Evolutionary conservation across 129 eudicot species (phyloP), one percentile per base, ranked within the genome.

Genomic region (Arctium lappa): DNA sequence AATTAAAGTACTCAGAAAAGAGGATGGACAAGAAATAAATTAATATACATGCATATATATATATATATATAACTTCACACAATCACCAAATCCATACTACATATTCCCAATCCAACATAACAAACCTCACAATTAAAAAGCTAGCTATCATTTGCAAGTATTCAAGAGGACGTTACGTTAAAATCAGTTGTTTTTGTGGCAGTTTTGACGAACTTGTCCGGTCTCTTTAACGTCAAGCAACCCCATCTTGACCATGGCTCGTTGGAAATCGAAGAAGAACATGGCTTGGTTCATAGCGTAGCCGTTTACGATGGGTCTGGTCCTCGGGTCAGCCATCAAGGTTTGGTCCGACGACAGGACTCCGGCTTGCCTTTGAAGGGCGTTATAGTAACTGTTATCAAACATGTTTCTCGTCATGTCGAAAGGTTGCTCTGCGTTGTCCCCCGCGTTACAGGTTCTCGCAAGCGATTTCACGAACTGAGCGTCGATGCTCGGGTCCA

Each of bases 181-280:
- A 44, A 33, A 81, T 87, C 74, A 89, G 82, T 95, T 95, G 84
- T 87, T 81, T 81, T 37, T 83, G 30, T 82, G 88, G 42, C 99
- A 95, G 32, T 87, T 87, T 4, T 16, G 69, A n/a, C 97, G 86
- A 8, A 95, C 97, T 88, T 94, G 93, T 50, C 98, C 99, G 1
- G 88, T 89, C 73, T 93, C 93, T 83, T 93, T 93, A 39, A 93
- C 95, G 81, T 93, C 97, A 62, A 95, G 87, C 81, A 69, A n/a
- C 36, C 99, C 84, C 99, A 95, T 93, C 86, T 93, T 95, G 5
- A 84, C 78, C 98, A 95, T 93, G 66, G 99, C 98, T 68, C 79
- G 92, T 80, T 89, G 95, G 90, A 95, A 95, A 77, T 95, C 97
- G 0, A 91, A 48, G 94, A 90, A 93, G 82, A 95, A 95, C 97